A percentile compares a stretch with the other conserved stretches of the same genome.
Conservation (phyloP, 371 early-diverging fungal genomes). For the Mucor sp. region DNA sequence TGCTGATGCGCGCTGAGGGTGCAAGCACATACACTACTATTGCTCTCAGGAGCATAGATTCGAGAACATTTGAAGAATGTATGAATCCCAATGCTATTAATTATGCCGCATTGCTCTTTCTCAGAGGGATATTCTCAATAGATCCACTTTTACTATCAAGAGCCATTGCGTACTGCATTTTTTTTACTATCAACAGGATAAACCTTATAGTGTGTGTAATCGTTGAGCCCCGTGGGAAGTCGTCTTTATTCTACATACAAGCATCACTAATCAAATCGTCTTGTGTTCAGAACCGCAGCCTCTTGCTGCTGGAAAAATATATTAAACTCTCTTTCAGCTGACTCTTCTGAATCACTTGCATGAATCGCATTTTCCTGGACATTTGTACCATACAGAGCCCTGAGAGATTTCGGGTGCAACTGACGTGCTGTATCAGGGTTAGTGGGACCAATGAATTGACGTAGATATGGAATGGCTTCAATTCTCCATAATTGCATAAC, state of each 20-base stretch:
- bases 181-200: background rate
- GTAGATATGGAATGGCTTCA: constrained; percentile 18
- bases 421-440: constrained; percentile 22
- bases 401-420: constrained; percentile 20
- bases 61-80: no score
- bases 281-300: background rate
- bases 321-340: constrained; percentile 20
- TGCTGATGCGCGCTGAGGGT: no score
- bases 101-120: no score
- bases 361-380: constrained; percentile 37
- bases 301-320: constrained; percentile 4
- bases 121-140: no score
- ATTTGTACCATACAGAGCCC: constrained; percentile 26
- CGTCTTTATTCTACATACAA: background rate
- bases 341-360: constrained; percentile 34
- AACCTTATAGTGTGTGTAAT: background rate
- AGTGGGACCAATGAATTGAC: constrained; percentile 31
- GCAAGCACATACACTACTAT: no score
- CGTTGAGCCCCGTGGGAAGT: background rate
- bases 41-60: no score
- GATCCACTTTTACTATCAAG: no score
- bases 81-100: no score
- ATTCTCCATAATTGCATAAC: constrained; percentile 16
- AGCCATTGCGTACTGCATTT: background rate
- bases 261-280: constrained; percentile 1